phyloP scores from a whole-genome alignment of 345 rosid genomes.

The Pugionium dolabratum region DNA sequence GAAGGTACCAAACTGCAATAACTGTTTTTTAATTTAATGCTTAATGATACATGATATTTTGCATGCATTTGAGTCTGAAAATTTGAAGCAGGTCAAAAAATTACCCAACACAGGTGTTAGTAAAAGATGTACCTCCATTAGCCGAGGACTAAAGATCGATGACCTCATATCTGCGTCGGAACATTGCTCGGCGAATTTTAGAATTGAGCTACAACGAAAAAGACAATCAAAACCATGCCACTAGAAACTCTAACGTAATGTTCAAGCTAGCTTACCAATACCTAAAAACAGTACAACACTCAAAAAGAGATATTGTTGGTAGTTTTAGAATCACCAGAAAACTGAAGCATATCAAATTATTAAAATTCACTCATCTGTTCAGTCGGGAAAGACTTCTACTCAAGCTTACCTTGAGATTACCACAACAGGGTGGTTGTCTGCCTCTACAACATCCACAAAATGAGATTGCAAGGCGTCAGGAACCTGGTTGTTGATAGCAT shows the following conservation, averaged over 20 bases:
- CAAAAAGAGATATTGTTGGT: background rate
- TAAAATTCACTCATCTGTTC: conserved; percentile 18
- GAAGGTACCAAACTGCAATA: conserved; percentile 19
- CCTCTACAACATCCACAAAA: conserved; percentile 60
- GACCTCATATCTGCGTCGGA: conserved; percentile 69
- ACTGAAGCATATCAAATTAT: conserved; percentile 18
- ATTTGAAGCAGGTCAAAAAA: conserved; percentile 8
- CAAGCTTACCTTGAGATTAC: conserved; percentile 64
- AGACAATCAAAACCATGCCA: conserved; percentile 20
- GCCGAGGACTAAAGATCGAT: conserved; percentile 90
- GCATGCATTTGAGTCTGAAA: conserved; percentile 22
- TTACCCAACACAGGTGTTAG: conserved; percentile 21
- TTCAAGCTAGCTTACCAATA: conserved; percentile 19
- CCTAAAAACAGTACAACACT: conserved; percentile 7
- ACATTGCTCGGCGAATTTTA: conserved; percentile 83
- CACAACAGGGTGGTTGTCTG: conserved; percentile 77
- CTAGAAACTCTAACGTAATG: conserved; percentile 13
- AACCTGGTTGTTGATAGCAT: conserved; percentile 54
- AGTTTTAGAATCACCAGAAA: conserved; percentile 22
- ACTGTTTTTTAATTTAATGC: background rate
- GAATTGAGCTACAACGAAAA: conserved; percentile 62
- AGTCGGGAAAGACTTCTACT: conserved; percentile 26
- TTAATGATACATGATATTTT: conserved; percentile 11
- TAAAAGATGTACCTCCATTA: conserved; percentile 73
- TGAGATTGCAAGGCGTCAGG: conserved; percentile 75